Base-by-base conservation (phyloP, 2,329 filamentous ascomycete genomes). In the Xylariaceae sp. region DNA sequence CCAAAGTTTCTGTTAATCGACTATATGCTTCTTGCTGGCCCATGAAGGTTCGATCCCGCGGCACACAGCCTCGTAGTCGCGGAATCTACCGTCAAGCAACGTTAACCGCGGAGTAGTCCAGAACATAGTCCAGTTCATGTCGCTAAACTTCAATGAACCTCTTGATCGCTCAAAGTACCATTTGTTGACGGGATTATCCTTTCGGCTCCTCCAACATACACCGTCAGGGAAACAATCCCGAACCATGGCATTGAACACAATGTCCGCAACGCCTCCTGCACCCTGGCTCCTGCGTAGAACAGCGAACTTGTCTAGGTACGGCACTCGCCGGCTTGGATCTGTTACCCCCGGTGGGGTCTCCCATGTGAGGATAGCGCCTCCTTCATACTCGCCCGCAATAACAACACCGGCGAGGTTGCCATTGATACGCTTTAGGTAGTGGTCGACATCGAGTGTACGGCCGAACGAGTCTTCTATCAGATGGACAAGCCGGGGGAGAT, bases 231-330 rank as follows among this genome's bases (percentile, higher is more conserved):
- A 95, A 64, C 92, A 96, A 18, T 86, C 84, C 26, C 88, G 81
- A 5, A 96, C 89, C 88, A 99, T 95, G 32, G 91, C 87, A 58
- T 95, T 96, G 74, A 97, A 99, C 7, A 99, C 88, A 37, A 97
- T 87, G 67, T 99, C 94, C 1, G 94, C 92, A 2, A 97, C 92
- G 2, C 94, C 92, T 1, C 90, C 90, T 0, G 88, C 89, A 0
- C 94, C 94, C 70, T 99, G 94, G 12, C 86, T 88, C 56, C 84
- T 86, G 61, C 88, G 92, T 15, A 96, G 77, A 0, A 99, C 94
- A 0, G 94, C 94, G 67, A 99, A 97, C 69, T 99, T 99, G 72
- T 99, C 94, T 29, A 99, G 79, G 68, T 99, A 99, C 0, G 94
- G 94, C 0, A 99, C 88, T 61, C 90, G 80, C 9, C 88, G 80